Evolutionary conservation across 176 grass and related monocot genomes (phyloP).

Genomic region (Ensete glaucum): DNA sequence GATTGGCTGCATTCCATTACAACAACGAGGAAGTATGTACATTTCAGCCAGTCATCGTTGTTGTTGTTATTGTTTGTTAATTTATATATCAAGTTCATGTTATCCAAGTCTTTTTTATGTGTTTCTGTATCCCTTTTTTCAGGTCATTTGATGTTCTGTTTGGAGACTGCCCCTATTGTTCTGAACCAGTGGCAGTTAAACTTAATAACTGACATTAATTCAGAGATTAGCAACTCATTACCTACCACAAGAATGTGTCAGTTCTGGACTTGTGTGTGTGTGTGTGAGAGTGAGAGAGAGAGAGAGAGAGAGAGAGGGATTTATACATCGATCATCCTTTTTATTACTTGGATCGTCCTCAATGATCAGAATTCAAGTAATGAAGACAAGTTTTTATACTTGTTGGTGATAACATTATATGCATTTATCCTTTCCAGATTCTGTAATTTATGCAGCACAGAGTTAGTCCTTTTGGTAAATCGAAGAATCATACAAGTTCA

Average conservation of each 20-base stretch:
- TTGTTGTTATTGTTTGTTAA: background rate
- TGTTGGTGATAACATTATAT: too few relatives aligned
- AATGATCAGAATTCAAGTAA: too few relatives aligned
- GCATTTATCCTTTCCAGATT: too few relatives aligned
- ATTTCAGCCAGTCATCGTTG: background rate
- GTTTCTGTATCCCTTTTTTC: background rate
- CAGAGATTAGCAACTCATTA: background rate
- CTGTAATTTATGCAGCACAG: too few relatives aligned
- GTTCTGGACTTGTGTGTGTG: too few relatives aligned
- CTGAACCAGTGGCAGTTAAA: slow-evolving; percentile 54
- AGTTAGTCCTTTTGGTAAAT: too few relatives aligned
- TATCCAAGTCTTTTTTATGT: background rate
- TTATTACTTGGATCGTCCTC: too few relatives aligned
- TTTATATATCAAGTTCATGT: background rate
- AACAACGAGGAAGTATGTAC: slow-evolving; percentile 69
- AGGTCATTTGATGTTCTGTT: slow-evolving; percentile 82
- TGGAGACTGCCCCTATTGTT: slow-evolving; percentile 77
- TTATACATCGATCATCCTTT: too few relatives aligned
- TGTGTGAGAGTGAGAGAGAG: too few relatives aligned
- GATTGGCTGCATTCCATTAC: slow-evolving; percentile 81
- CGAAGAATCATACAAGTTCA: too few relatives aligned
- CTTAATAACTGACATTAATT: background rate
- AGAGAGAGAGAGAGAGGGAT: too few relatives aligned
- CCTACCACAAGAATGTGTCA: background rate
- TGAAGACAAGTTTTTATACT: too few relatives aligned